These are phyloP conservation scores for Aspergillus bridgeri DNA, from an alignment of 495 filamentous ascomycete genomes.

Conservation along the genomic window DNA sequence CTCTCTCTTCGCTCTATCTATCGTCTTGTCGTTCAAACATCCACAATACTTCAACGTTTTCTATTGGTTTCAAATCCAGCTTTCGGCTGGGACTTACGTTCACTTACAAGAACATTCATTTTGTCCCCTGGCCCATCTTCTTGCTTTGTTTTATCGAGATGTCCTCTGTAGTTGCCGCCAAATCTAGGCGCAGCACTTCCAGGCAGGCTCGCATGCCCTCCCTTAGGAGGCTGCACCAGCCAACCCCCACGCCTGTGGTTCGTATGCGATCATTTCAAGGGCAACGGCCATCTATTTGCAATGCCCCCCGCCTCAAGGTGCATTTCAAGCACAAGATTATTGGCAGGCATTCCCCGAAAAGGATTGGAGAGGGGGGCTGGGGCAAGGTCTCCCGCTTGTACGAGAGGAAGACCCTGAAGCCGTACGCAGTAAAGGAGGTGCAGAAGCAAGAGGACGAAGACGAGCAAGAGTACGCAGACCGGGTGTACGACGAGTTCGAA, in stretches of 20 bases:
- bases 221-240: background rate
- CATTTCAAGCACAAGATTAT: background rate
- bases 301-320: background rate
- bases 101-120: background rate
- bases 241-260: background rate
- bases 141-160: background rate
- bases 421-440: slow-evolving; percentile 79
- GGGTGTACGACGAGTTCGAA: slow-evolving; percentile 77
- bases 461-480: slow-evolving; percentile 64
- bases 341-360: background rate
- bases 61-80: background rate
- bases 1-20: background rate
- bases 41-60: background rate
- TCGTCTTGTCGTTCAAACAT: background rate
- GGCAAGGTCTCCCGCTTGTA: slow-evolving; percentile 49
- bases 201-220: background rate
- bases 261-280: too few species aligned
- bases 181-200: background rate
- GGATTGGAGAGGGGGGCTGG: background rate
- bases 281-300: background rate
- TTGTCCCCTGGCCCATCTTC: background rate
- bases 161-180: background rate
- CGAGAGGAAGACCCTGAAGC: slow-evolving; percentile 45
- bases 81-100: background rate
- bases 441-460: slow-evolving; percentile 60